Evolutionary conservation across 805 yeast species (phyloP).

Genomic region (Candida chilensis): DNA sequence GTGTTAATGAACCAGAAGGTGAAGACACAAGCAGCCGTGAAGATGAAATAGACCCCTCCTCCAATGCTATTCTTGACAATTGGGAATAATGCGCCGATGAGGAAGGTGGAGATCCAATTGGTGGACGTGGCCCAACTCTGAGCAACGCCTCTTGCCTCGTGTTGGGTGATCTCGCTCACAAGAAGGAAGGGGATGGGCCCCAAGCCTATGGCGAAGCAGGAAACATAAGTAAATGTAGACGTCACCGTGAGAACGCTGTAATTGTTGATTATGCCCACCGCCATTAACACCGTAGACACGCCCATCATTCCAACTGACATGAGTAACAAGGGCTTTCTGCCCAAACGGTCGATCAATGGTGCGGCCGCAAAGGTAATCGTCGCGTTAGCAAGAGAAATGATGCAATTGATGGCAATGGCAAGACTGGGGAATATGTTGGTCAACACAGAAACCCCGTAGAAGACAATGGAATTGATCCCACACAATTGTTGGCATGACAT

Average conservation of each 20-base stretch:
- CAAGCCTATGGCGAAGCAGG: constrained; percentile 81
- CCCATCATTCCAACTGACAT: constrained; percentile 65
- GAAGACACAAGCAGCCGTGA: constrained; percentile 46
- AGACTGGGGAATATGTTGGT: constrained; percentile 61
- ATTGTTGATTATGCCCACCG: constrained; percentile 48
- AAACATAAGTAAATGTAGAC: constrained; percentile 67
- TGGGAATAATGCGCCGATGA: constrained; percentile 79
- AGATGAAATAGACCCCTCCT: constrained; percentile 68
- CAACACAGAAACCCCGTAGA: constrained; percentile 85
- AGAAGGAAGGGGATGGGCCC: constrained; percentile 95
- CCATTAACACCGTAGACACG: constrained; percentile 50
- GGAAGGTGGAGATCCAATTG: constrained; percentile 87
- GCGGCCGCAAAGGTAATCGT: constrained; percentile 70
- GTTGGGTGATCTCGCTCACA: constrained; percentile 82
- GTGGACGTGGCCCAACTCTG: constrained; percentile 89
- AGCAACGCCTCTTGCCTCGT: constrained; percentile 72
- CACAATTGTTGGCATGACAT: constrained; percentile 84
- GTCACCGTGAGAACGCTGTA: constrained; percentile 42
- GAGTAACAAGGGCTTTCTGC: constrained; percentile 68
- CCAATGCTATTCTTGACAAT: constrained; percentile 56
- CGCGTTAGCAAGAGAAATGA: constrained; percentile 68
- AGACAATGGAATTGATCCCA: constrained; percentile 88
- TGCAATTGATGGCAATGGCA: constrained; percentile 65
- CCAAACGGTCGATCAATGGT: constrained; percentile 61
- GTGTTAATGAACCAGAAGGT: constrained; percentile 38